These are phyloP conservation scores for Galerina sulciceps DNA, from an alignment of 768 basidiomycete genomes.

Conservation along the genomic window DNA sequence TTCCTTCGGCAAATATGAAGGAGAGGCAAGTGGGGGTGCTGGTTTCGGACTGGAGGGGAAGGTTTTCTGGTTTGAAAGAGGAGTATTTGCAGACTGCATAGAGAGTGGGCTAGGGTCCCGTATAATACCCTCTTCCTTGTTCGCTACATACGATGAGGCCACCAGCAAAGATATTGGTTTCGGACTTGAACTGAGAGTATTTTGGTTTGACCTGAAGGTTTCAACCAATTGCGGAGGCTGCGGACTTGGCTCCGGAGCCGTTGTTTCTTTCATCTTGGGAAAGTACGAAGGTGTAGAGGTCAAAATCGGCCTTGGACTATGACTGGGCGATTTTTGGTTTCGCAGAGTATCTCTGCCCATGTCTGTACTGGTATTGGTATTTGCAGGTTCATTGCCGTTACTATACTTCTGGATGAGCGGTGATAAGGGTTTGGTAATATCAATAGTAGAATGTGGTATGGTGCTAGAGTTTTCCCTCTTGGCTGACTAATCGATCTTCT, in stretches of 20 bases:
- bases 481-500: constrained; percentile 3
- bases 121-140: neutral
- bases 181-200: neutral
- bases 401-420: neutral
- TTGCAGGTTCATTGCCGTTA: neutral
- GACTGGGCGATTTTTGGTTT: constrained; percentile 5
- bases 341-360: neutral
- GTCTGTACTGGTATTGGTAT: no score
- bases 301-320: constrained; percentile 12
- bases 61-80: no score
- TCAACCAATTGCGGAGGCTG: neutral
- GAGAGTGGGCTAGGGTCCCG: neutral
- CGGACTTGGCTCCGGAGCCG: neutral
- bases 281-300: constrained; percentile 4
- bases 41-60: no score
- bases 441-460: neutral
- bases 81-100: neutral
- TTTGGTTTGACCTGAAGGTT: neutral
- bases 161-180: neutral
- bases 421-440: neutral
- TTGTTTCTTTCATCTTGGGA: constrained; percentile 6
- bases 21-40: no score
- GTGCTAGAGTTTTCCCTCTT: neutral
- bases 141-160: neutral
- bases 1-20: neutral